These are phyloP conservation scores for Physcomitrium patens DNA, from an alignment of 225 moss, liverwort and hornwort genomes.

Conservation along the genomic window DNA sequence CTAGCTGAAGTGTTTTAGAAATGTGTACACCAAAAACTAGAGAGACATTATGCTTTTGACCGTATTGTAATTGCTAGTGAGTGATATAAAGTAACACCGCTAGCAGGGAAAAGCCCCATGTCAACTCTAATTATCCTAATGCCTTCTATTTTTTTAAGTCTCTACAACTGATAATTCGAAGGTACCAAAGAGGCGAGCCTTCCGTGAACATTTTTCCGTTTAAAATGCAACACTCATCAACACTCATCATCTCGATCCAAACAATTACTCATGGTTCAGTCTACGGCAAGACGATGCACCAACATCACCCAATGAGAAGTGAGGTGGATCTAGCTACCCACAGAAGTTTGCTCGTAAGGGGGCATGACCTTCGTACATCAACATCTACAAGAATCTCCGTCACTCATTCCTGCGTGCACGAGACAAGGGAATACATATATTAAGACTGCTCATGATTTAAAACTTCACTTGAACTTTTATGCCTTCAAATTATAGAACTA, in stretches of 20 bases:
- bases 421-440: not conserved
- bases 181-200: constrained; percentile 38
- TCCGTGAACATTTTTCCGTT: constrained; percentile 38
- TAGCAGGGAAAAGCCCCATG: constrained; percentile 22
- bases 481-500: not conserved
- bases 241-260: constrained; percentile 27
- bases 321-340: constrained; percentile 35
- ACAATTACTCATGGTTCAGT: constrained; percentile 39
- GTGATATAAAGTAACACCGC: constrained; percentile 19
- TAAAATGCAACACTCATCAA: constrained; percentile 40
- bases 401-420: constrained; percentile 18
- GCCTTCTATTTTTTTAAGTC: constrained; percentile 37
- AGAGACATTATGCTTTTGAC: too few relatives aligned
- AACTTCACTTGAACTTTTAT: not conserved
- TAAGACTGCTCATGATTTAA: not conserved
- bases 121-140: constrained; percentile 25
- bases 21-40: too few relatives aligned
- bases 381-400: constrained; percentile 13
- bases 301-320: constrained; percentile 14
- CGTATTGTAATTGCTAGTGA: not conserved
- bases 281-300: constrained; percentile 22
- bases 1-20: not conserved
- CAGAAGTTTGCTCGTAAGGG: constrained; percentile 43
- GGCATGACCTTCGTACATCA: constrained; percentile 12
- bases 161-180: constrained; percentile 36